Evolutionary conservation across 1,284 basidiomycete genomes (phyloP), one percentile per base, ranked within the genome.

Genomic region (Boletus semigastroideus): DNA sequence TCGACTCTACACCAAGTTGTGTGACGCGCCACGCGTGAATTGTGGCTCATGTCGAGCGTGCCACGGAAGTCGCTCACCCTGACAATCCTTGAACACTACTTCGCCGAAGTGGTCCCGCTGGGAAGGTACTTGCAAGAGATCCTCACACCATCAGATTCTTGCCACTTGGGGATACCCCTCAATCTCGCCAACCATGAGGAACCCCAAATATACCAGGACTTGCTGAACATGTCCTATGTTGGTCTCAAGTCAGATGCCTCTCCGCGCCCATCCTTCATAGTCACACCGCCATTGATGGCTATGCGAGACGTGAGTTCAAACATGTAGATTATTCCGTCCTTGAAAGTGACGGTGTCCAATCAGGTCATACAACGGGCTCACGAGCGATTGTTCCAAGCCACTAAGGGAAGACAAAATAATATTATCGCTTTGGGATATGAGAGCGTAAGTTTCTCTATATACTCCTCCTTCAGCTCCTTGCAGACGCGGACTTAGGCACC

Each of bases 341-440:
- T n/a, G n/a, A 42, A 31, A 14, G 11, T 37, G 25, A 57, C 4
- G 46, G 34, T 22, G 13, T 41, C 33, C 17, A 42, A 44, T 19
- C 42, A 88, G 86, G 61, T 87, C 7, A 74, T 88, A 40, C 81
- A 84, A 40, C 74, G 73, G 50, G 82, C 79, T 3, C 84, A 86
- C 55, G 74, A 74, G 46, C 76, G 69, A 38, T 63, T 88, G 7
- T 76, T 87, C 45, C 44, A 65, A 5, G 70, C 65, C 40, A 61
- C 61, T 6, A 78, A 60, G 13, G 53, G 60, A 25, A 73, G 71
- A 31, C 68, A 76, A 4, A 70, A 70, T 4, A 85, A 89, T 59
- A 72, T 90, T 1, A 75, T 92, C 16, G 81, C 84, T 2, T 63
- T 75, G 13, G 89, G 90, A 5, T 90, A 88, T 67, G 74, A 80